phyloP scores from a whole-genome alignment of 1,139 yeast genomes.

The Pichia sp. region DNA sequence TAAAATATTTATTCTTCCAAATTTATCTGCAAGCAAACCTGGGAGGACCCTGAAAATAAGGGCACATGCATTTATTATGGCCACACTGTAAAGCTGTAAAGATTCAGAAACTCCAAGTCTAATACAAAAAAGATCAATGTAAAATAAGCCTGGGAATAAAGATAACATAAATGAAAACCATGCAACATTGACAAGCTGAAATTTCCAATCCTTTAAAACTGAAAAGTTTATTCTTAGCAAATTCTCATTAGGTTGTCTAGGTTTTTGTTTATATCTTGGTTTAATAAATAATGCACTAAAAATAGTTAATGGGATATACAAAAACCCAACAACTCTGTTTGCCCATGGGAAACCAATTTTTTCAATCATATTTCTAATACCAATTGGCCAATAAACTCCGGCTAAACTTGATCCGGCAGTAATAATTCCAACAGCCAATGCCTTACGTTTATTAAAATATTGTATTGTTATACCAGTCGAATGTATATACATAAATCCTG shows the following conservation, averaged over 20 bases:
- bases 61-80: conserved; percentile 40
- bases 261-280: conserved; percentile 25
- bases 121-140: conserved; percentile 35
- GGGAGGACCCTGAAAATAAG: conserved; percentile 44
- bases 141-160: conserved; percentile 30
- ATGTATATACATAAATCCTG: conserved; percentile 41
- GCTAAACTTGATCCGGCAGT: conserved; percentile 61
- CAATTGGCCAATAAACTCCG: conserved; percentile 50
- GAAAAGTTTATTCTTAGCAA: conserved; percentile 23
- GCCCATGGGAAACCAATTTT: conserved; percentile 48
- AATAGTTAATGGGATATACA: conserved; percentile 35
- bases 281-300: conserved; percentile 30
- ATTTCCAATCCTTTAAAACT: conserved; percentile 31
- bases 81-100: conserved; percentile 34
- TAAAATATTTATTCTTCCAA: conserved; percentile 42
- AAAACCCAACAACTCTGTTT: conserved; percentile 42
- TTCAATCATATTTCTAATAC: conserved; percentile 32
- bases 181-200: conserved; percentile 29
- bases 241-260: conserved; percentile 26
- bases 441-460: conserved; percentile 49
- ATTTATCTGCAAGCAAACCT: conserved; percentile 39
- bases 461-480: conserved; percentile 41
- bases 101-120: conserved; percentile 26
- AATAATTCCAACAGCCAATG: conserved; percentile 51
- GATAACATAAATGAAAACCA: conserved; percentile 16